Base-by-base conservation (phyloP, 1,139 yeast species). In the Spathaspora sp. region DNA sequence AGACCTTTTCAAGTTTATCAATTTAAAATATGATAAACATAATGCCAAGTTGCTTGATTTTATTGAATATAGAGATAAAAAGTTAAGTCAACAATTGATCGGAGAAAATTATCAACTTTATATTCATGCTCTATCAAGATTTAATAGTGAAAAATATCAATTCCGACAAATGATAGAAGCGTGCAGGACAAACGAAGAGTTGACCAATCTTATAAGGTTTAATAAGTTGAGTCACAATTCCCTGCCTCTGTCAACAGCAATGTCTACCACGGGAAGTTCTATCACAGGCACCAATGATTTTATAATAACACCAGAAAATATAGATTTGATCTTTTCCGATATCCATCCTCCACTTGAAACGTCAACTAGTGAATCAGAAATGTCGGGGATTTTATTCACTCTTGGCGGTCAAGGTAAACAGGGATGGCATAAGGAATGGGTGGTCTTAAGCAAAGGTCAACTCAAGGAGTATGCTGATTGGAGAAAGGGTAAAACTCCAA, bases 401-500 rank as follows among this genome's bases (percentile, higher is more conserved):
- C 70, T 82, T 36, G 85, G 89, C 1, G 90, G 90, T 2, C 82
- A 84, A 50, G 87, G 88, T 9, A 86, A 85, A 55, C 81, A 80
- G 27, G 88, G 89, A 2, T 89, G 96, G 97, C 96, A 89, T 63
- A 89, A 89, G 58, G 91, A 86, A 63, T 88, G 96, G 95, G 89
- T 89, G 1, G 89, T 84, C 0, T 69, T 89, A 44, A 78, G 78
- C 16, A 79, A 80, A 16, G 93, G 95, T 1, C 78, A 76, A 50
- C 68, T 89, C 34, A 74, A 76, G 44, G 96, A 89, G 59, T 89
- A 80, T 60, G 76, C 88, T 39, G 91, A 88, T 63, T 89, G 96
- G 96, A 78, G 91, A 58, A 84, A 78, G 49, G 89, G 90, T 43
- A 68, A 74, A 10, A 79, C 76, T 23, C 77, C 84, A 13, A 82